Conservation (phyloP, 345 rosid genomes). For the Raphanus sativus region DNA sequence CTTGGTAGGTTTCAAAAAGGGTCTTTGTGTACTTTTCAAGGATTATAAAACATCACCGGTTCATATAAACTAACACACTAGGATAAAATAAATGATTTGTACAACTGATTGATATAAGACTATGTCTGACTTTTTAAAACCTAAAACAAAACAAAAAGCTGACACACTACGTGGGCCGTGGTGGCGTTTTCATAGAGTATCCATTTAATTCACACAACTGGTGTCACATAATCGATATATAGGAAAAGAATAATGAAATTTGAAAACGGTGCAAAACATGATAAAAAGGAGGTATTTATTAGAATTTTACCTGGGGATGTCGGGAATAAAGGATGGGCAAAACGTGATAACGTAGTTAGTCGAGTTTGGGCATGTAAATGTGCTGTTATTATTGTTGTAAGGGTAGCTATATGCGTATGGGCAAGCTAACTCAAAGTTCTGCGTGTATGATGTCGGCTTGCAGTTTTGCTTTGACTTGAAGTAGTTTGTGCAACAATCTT, state of each 20-base stretch:
- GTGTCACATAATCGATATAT: background rate
- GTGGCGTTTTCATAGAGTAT: background rate
- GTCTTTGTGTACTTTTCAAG: background rate
- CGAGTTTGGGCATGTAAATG: slow-evolving; percentile 16
- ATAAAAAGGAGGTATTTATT: background rate
- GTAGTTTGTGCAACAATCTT: slow-evolving; percentile 4
- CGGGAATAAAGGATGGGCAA: slow-evolving; percentile 16
- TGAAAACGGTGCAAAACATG: background rate
- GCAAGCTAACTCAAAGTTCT: slow-evolving; percentile 24
- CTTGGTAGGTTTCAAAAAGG: background rate
- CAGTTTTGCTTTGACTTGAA: slow-evolving; percentile 31
- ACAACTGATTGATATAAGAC: background rate
- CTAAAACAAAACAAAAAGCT: background rate
- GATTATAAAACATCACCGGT: background rate
- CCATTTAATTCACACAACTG: background rate
- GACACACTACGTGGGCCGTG: background rate
- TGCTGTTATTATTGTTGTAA: slow-evolving; percentile 14
- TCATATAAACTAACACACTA: background rate
- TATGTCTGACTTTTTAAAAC: background rate
- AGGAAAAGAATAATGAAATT: background rate
- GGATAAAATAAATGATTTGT: background rate
- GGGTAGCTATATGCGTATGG: slow-evolving; percentile 20
- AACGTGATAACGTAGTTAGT: slow-evolving; percentile 28
- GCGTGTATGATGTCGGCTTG: slow-evolving; percentile 18
- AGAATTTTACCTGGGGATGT: slow-evolving; percentile 17